Conservation (phyloP, 2,329 filamentous ascomycete genomes). For the Malbranchea cinnamomea region DNA sequence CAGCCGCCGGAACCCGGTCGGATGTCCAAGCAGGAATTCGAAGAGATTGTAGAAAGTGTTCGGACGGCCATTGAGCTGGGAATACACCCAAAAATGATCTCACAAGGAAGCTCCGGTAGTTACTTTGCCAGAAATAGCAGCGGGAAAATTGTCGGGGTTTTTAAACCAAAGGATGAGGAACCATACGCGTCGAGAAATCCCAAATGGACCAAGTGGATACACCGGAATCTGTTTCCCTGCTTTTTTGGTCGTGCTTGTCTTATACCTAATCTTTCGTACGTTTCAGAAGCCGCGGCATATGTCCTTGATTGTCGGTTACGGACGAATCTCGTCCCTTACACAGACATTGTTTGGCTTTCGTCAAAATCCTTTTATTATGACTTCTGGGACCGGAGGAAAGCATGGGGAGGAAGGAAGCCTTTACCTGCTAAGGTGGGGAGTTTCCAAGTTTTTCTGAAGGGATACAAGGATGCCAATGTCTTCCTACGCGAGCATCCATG, state of each 20-base stretch:
- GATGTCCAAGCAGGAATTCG: conserved; percentile 69
- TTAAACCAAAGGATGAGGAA: conserved; percentile 98
- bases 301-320: conserved; percentile 80
- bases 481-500: conserved; percentile 92
- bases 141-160: conserved; percentile 91
- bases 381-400: conserved; percentile 85
- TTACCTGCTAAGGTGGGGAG: conserved; percentile 84
- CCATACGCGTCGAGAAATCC: conserved; percentile 93
- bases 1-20: conserved; percentile 39
- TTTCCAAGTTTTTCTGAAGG: conserved; percentile 94
- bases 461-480: conserved; percentile 91
- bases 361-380: conserved; percentile 98
- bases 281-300: conserved; percentile 94
- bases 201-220: conserved; percentile 99
- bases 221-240: conserved; percentile 91
- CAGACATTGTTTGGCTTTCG: conserved; percentile 82
- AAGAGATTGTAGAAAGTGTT: conserved; percentile 81
- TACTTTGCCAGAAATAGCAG: conserved; percentile 90
- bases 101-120: conserved; percentile 91
- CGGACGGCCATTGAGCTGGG: conserved; percentile 75
- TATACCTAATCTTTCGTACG: conserved; percentile 94
- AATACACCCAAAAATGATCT: conserved; percentile 87
- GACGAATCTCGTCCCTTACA: conserved; percentile 90
- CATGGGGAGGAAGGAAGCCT: conserved; percentile 72
- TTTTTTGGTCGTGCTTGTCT: conserved; percentile 91